A percentile compares a stretch with the other conserved stretches of the same genome.
Conservation (phyloP, 768 basidiomycete genomes). For the Suillus americanus region DNA sequence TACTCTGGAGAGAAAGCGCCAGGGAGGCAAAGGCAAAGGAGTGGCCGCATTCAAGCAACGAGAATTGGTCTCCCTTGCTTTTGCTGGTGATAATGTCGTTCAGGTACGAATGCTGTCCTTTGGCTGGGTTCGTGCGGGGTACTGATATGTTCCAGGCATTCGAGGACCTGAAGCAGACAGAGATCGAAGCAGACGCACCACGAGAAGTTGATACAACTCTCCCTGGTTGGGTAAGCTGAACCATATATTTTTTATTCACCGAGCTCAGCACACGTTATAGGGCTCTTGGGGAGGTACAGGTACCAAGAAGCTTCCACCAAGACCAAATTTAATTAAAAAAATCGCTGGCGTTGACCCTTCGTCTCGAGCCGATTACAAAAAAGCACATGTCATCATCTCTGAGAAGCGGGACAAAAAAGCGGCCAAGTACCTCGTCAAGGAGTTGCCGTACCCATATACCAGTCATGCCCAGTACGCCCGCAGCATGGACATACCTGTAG, state of each 20-base stretch:
- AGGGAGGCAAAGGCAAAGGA: conserved; percentile 37
- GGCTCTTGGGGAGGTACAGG: conserved; percentile 92
- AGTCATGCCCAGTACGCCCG: conserved; percentile 91
- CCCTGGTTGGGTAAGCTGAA: conserved; percentile 79
- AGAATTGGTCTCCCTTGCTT: conserved; percentile 91
- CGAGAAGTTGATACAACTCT: conserved; percentile 85
- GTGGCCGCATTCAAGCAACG: conserved; percentile 82
- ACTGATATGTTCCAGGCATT: conserved; percentile 61
- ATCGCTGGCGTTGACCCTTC: conserved; percentile 78
- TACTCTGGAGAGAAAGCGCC: conserved; percentile 42
- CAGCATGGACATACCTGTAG: conserved; percentile 76
- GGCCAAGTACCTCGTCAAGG: conserved; percentile 83
- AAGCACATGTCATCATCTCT: conserved; percentile 90
- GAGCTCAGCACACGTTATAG: conserved; percentile 37
- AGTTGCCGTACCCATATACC: conserved; percentile 94
- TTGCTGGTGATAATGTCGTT: conserved; percentile 96
- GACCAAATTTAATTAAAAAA: conserved; percentile 75
- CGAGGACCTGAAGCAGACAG: conserved; percentile 75
- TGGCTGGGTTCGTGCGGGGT: not conserved
- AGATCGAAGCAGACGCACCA: conserved; percentile 87
- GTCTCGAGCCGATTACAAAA: conserved; percentile 79
- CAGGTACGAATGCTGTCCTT: conserved; percentile 49
- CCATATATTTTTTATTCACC: conserved; percentile 1
- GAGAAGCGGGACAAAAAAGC: conserved; percentile 96
- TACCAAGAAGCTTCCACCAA: conserved; percentile 55